Conservation (phyloP, 2,329 filamentous ascomycete species). For the Gnomoniopsis smithogilvyi region DNA sequence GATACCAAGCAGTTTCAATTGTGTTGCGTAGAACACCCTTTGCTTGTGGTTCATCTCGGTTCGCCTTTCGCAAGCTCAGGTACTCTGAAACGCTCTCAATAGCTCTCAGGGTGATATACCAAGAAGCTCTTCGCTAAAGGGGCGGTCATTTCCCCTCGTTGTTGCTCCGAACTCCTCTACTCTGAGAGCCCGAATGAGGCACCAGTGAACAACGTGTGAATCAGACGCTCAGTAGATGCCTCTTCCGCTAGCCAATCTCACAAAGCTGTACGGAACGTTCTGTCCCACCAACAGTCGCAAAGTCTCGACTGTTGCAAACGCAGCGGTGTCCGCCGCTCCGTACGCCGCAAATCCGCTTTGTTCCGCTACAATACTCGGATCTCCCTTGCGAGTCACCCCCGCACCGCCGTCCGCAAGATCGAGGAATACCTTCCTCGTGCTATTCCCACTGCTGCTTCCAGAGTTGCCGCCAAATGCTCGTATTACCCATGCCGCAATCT, state of each 20-base stretch:
- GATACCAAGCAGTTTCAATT: too few relatives aligned
- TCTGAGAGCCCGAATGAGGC: background rate
- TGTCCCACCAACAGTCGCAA: constrained; percentile 75
- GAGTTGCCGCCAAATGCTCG: constrained; percentile 61
- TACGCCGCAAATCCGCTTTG: constrained; percentile 77
- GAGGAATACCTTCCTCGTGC: constrained; percentile 68
- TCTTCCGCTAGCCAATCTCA: constrained; percentile 63
- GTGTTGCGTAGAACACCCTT: too few relatives aligned
- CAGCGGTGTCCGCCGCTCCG: constrained; percentile 73
- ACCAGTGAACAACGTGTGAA: background rate
- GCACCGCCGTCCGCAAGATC: constrained; percentile 67
- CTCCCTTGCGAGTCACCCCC: constrained; percentile 55
- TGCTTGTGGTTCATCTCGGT: too few relatives aligned
- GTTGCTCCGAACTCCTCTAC: background rate
- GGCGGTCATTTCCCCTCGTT: too few relatives aligned
- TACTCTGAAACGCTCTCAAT: too few relatives aligned
- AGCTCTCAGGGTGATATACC: too few relatives aligned
- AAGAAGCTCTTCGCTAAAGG: too few relatives aligned
- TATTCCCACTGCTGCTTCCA: constrained; percentile 27
- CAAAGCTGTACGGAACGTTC: constrained; percentile 86
- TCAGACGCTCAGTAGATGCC: constrained; percentile 39
- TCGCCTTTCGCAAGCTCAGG: too few relatives aligned
- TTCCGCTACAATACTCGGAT: constrained; percentile 68
- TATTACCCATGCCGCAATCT: constrained; percentile 73
- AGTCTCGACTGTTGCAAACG: constrained; percentile 82